Base-by-base conservation (phyloP, 805 yeast genomes). In the Metschnikowia lachancei region DNA sequence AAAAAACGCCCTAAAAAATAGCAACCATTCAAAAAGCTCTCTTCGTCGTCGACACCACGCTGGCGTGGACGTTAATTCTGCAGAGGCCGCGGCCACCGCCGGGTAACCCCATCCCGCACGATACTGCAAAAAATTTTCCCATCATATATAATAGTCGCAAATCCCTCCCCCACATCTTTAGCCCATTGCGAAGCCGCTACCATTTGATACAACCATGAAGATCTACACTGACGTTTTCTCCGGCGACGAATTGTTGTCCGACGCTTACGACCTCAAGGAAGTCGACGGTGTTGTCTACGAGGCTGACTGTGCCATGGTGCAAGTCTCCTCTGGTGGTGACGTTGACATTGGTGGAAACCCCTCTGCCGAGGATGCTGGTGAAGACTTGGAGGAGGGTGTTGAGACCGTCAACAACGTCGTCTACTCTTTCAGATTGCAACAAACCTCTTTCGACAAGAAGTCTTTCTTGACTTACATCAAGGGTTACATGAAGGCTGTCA, bases 331-430 rank as follows among this genome's bases (percentile, higher is more conserved):
- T 69, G 58, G 58, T 41, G 97, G 82, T 65, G 94, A 94, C 69
- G 83, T 94, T 63, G 98, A 94, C 75, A 94, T 94, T 73, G 99
- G 99, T 78, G 99, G 96, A 66, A 94, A 94, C 85, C 97, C 99
- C 68, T 89, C 97, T 65, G 97, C 98, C 60, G 99, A 94, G 78
- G 98, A 78, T 61, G 97, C 77, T 70, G 90, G 73, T 36, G 96
- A 86, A 31, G 91, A 74, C 49, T 69, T 82, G 43, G 98, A 89
- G 64, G 96, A 87, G 45, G 88, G 85, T 74, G 78, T 78, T 62
- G 92, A 85, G 76, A 81, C 88, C 64, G 97, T 94, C 70, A 94
- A 92, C 95, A 94, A 94, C 81, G 88, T 94, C 70, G 97, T 92
- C 63, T 83, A 90, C 91, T 89, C 97, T 59, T 91, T 94, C 94